phyloP scores from a whole-genome alignment of 805 yeast genomes.

The Suhomyces emberorum region DNA sequence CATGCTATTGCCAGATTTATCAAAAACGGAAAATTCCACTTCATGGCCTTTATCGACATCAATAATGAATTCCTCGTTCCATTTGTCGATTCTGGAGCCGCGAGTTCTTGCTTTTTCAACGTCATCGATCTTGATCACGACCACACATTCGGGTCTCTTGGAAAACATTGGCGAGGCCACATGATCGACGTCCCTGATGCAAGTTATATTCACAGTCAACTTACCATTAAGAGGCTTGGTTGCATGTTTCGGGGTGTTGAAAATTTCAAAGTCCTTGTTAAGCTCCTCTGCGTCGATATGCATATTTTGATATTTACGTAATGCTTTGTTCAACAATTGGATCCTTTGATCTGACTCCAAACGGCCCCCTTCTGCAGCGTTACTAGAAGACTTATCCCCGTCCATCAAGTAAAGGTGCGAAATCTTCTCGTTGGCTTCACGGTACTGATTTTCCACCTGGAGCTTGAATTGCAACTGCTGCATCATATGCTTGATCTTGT shows the following conservation, averaged over 20 bases:
- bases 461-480: slow-evolving; percentile 92
- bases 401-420: slow-evolving; percentile 82
- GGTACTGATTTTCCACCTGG: slow-evolving; percentile 90
- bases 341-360: slow-evolving; percentile 83
- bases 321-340: slow-evolving; percentile 74
- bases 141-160: slow-evolving; percentile 74
- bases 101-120: slow-evolving; percentile 75
- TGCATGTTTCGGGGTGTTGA: slow-evolving; percentile 68
- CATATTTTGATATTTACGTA: slow-evolving; percentile 87
- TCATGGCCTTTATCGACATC: slow-evolving; percentile 90
- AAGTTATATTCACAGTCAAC: slow-evolving; percentile 66
- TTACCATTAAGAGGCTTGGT: slow-evolving; percentile 83
- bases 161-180: slow-evolving; percentile 79
- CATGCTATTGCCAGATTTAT: slow-evolving; percentile 60
- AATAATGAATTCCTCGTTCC: slow-evolving; percentile 79
- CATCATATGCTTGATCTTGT: slow-evolving; percentile 90
- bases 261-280: slow-evolving; percentile 59
- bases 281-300: slow-evolving; percentile 67
- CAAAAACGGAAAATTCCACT: slow-evolving; percentile 83
- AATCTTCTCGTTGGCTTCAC: slow-evolving; percentile 87
- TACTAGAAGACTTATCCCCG: slow-evolving; percentile 81
- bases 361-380: slow-evolving; percentile 86
- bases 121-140: slow-evolving; percentile 83
- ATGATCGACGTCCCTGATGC: slow-evolving; percentile 89
- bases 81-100: slow-evolving; percentile 70